phyloP scores from a whole-genome alignment of 257 asterid species.

The Oldenlandia corymbosa region DNA sequence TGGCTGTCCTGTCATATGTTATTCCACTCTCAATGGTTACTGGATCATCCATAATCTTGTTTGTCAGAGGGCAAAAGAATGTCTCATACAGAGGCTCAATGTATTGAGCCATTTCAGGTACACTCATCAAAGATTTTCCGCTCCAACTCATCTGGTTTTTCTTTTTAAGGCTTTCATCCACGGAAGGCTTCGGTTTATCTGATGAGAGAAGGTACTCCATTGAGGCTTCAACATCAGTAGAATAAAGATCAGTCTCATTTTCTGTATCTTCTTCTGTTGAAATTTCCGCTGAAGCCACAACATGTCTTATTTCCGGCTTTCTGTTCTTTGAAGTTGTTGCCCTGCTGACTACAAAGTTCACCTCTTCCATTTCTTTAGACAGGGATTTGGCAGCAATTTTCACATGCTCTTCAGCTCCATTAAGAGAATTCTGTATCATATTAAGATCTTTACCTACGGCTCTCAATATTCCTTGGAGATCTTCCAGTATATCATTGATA shows the following conservation, averaged over 20 bases:
- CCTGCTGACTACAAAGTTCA: constrained; percentile 22
- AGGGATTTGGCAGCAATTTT: constrained; percentile 52
- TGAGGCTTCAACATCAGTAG: constrained; percentile 41
- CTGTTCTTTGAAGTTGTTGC: constrained; percentile 18
- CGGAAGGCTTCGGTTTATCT: constrained; percentile 23
- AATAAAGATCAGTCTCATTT: constrained; percentile 57
- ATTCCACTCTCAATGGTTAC: constrained; percentile 68
- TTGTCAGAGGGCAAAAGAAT: constrained; percentile 65
- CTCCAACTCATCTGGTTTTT: constrained; percentile 18
- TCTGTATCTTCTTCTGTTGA: constrained; percentile 18
- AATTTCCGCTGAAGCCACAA: constrained; percentile 11
- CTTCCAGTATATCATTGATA: constrained; percentile 25
- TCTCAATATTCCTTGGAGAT: constrained; percentile 43
- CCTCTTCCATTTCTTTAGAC: constrained; percentile 52
- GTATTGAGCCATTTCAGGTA: constrained; percentile 47
- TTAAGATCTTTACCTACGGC: constrained; percentile 52
- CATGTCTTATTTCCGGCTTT: constrained; percentile 11
- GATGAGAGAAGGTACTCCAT: constrained; percentile 27
- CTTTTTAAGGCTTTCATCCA: constrained; percentile 26
- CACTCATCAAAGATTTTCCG: constrained; percentile 27
- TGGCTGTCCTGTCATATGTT: constrained; percentile 58
- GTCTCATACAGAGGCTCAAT: constrained; percentile 69
- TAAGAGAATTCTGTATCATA: constrained; percentile 35
- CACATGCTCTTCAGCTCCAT: constrained; percentile 39
- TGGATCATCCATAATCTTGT: constrained; percentile 73